Base-by-base conservation (phyloP, 169 alveolate species). In the Eimeria mitis region DNA sequence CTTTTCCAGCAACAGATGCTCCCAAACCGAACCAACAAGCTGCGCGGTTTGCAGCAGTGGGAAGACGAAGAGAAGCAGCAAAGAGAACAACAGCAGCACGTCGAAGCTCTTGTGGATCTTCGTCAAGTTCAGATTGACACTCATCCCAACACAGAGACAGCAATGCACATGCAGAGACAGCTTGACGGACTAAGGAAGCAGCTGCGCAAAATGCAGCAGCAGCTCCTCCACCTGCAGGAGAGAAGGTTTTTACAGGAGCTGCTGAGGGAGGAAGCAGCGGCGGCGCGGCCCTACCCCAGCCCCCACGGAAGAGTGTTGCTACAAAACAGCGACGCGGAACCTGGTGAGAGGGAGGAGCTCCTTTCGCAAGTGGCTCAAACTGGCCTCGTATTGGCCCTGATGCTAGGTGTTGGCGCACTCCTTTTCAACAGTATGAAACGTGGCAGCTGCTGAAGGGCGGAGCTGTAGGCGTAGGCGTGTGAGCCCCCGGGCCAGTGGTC, bases 1-100 rank as follows among this genome's bases (percentile, higher is more conserved):
- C 92, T 85, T 47, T 85, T 85, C 63, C 92, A 85, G 92, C 92
- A 85, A 19, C 92, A 85, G 81, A 56, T 85, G 79, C 92, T 34
- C 28, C 61, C 92, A 61, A 85, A 85, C 42, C 76, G 79, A 85
- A 31, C 79, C 19, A 63, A 28, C 31, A 85, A 85, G 92, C 79
- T 85, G 81, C 79, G 81, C 14, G 76, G 76, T 6, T 63, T 85
- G 79, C 92, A 85, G 81, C 81, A 63, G 63, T 85, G 92, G 92
- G 92, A 85, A 47, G 19, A 63, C 37, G 81, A 59, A 13, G 81
- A 85, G 52, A 23, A 59, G 31, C 81, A 63, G 47, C 81, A 85
- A 42, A 23, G 63, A n/a, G 75, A 85, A 52, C 92, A 85, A 47
- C 92, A 85, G 81, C 65, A 85, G 61, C 92, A 63, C 79, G 79